Conservation (phyloP, 176 grass and related monocot species). For the Triticum urartu region DNA sequence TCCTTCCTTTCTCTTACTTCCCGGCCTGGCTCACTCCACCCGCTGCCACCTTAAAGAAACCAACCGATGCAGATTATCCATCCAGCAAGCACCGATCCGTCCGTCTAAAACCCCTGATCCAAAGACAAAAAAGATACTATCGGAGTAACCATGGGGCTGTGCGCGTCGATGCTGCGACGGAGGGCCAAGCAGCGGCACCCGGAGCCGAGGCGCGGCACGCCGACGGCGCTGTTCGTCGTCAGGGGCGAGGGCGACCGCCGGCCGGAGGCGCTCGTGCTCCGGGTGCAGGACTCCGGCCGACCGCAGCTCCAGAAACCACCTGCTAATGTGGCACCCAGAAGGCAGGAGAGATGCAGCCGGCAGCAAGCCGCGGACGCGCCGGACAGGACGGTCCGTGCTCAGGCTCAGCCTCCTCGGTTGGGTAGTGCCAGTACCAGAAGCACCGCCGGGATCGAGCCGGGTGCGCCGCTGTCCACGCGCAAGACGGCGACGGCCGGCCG, state of each 20-base stretch:
- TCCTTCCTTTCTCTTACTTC: slow-evolving; percentile 9
- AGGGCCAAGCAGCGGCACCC: not conserved
- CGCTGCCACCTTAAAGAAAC: slow-evolving; percentile 14
- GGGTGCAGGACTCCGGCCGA: not conserved
- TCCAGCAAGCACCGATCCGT: not conserved
- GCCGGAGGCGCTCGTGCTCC: not conserved
- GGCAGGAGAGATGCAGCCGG: not conserved
- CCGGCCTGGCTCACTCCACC: slow-evolving; percentile 9
- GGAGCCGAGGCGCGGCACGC: not conserved
- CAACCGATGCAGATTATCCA: not conserved
- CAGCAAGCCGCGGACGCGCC: not conserved
- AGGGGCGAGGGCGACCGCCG: slow-evolving; percentile 11
- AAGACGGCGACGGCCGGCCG: not conserved
- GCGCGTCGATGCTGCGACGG: slow-evolving; percentile 20
- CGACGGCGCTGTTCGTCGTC: slow-evolving; percentile 33
- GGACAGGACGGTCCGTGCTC: not conserved
- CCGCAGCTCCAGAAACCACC: not conserved
- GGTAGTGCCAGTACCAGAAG: not conserved
- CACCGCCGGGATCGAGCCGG: not conserved
- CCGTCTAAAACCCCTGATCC: not conserved
- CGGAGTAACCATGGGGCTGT: slow-evolving; percentile 33
- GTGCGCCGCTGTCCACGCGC: not conserved
- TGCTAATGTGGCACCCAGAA: too few species aligned
- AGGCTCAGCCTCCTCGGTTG: not conserved
- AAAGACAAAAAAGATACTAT: too few species aligned